Percentiles rank a stretch among this genome's conserved stretches.
Evolutionary conservation across 257 asterid genomes (phyloP).

Genomic region (Solanum pimpinellifolium): DNA sequence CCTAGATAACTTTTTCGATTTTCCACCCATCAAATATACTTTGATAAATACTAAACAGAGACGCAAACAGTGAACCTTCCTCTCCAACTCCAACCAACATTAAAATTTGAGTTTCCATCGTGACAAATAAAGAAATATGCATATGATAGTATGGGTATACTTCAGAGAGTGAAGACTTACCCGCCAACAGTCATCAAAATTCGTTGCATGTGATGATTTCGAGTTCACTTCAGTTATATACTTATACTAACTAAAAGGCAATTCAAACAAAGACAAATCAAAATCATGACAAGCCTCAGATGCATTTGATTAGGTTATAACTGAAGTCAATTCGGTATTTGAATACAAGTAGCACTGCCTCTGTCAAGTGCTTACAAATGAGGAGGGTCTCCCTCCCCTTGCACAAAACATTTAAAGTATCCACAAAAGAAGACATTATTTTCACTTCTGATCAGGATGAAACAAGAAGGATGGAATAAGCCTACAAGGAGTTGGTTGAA

Average conservation of each 20-base stretch:
- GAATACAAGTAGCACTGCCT: not conserved
- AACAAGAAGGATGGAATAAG: not conserved
- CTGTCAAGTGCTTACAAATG: not conserved
- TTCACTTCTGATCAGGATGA: not conserved
- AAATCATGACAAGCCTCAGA: not conserved
- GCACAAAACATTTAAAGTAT: not conserved
- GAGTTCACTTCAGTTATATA: not conserved
- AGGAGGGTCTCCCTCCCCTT: not conserved
- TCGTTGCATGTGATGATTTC: not conserved
- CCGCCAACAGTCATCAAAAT: not conserved
- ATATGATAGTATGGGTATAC: not conserved
- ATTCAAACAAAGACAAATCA: not conserved
- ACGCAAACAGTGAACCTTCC: not conserved
- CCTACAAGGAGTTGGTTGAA: not conserved
- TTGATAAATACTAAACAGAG: not conserved
- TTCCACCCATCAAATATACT: not conserved
- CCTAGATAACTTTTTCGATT: not conserved
- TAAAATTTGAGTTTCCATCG: not conserved
- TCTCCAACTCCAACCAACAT: not conserved
- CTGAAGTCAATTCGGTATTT: not conserved
- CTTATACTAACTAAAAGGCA: not conserved
- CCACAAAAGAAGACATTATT: slow-evolving; percentile 7
- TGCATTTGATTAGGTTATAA: not conserved
- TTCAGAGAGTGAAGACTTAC: not conserved
- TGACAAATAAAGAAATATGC: not conserved